Base-by-base conservation (phyloP, 139 green algal genomes). In the Tetratostichococcus sp. region DNA sequence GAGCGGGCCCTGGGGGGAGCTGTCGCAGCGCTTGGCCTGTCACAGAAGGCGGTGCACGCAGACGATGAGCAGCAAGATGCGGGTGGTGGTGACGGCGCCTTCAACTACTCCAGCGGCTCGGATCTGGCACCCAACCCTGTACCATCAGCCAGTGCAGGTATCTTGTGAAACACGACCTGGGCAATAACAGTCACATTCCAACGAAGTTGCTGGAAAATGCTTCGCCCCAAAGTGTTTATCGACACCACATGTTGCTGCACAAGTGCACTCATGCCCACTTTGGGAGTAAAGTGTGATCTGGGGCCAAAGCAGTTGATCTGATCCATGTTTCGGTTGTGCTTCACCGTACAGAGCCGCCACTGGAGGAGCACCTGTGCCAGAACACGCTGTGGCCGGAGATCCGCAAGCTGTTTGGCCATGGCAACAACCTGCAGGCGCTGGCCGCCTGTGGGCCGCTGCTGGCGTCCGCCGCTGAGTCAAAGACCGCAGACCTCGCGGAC, bases 361-460 rank as follows among this genome's bases (percentile, higher is more conserved):
- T 98, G 32, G 95, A 99, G 78, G 95, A 98, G 86, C 89, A 97
- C 76, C 87, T 99, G 30, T 84, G 87, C 1, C 88, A 95, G 73
- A 94, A 90, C 79, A 97, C 90, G 30, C 87, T 97, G 74, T 97
- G 93, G 93, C 93, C 93, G 0, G 93, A 97, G 71, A 79, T 87
- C 21, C 82, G 86, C 70, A 99, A 99, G 90, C 88, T 99, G 74
- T 98, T 98, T 75, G 95, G 95, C 19, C 95, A 99, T 76, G 95
- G 93, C 33, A 95, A 97, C 83, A 89, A 98, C 32, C 66, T 98
- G 25, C 92, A 86, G 78, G 88, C 81, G 75, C 19, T 92, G 50
- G 87, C 90, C 1, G 86, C 87, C 5, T 72, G 39, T 2, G 92
- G 92, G 2, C 35, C 67, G 22, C 78, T 83, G 31, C 67, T 97